Conservation (phyloP, 495 filamentous ascomycete genomes). For the Penicillium nucicola region DNA sequence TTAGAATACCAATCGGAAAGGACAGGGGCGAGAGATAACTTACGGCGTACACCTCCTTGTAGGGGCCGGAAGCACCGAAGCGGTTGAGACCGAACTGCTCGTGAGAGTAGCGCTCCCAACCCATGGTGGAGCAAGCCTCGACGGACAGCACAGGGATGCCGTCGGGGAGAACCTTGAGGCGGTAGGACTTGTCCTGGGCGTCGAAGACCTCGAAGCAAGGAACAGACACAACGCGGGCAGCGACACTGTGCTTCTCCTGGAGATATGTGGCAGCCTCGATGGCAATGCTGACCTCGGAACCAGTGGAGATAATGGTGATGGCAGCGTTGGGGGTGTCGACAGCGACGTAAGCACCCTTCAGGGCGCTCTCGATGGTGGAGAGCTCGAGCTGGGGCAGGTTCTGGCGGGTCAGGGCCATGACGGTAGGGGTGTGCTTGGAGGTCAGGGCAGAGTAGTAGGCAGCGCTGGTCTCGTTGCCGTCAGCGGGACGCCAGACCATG, state of each 20-base stretch:
- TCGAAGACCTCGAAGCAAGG: constrained; percentile 99
- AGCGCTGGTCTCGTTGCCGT: constrained; percentile 97
- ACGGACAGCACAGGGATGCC: constrained; percentile 91
- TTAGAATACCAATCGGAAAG: not conserved
- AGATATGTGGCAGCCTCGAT: constrained; percentile 89
- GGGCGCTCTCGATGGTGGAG: constrained; percentile 78
- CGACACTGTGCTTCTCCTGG: constrained; percentile 81
- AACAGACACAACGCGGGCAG: constrained; percentile 90
- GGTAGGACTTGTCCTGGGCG: constrained; percentile 89
- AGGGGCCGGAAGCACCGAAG: constrained; percentile 94
- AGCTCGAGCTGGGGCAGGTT: constrained; percentile 97
- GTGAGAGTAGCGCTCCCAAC: constrained; percentile 97
- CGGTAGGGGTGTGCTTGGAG: constrained; percentile 84
- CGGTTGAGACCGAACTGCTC: constrained; percentile 99
- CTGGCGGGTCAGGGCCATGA: constrained; percentile 94
- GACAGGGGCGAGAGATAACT: constrained; percentile 23
- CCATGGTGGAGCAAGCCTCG: constrained; percentile 89
- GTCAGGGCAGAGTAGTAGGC: constrained; percentile 96
- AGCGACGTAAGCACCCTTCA: constrained; percentile 92
- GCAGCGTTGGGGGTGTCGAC: constrained; percentile 80
- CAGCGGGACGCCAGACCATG: constrained; percentile 99
- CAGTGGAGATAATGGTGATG: constrained; percentile 90
- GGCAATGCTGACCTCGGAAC: constrained; percentile 92
- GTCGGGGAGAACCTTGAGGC: constrained; percentile 84
- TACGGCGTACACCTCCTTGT: constrained; percentile 97